Conservation (phyloP, 2,329 filamentous ascomycete species). For the Phoma herbarum region DNA sequence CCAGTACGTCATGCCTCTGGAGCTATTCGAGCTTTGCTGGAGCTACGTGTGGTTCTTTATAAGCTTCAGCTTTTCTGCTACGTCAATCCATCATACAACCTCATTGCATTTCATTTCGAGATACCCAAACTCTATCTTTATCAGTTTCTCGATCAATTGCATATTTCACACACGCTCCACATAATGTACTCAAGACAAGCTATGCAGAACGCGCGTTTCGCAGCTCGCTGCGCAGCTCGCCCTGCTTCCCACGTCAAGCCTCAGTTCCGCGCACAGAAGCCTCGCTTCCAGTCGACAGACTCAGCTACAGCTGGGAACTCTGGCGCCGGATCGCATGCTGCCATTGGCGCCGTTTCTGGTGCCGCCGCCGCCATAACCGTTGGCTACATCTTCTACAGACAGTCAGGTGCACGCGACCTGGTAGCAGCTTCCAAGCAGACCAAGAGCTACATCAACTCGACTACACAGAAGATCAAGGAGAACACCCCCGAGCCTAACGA, state of each 20-base stretch:
- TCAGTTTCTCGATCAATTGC: slow-evolving; percentile 16
- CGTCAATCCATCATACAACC: slow-evolving; percentile 10
- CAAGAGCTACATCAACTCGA: slow-evolving; percentile 67
- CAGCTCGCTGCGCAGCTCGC: slow-evolving; percentile 41
- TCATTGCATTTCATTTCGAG: slow-evolving; percentile 10
- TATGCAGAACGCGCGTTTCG: slow-evolving; percentile 42
- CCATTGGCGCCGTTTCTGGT: slow-evolving; percentile 61
- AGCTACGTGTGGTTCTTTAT: slow-evolving; percentile 13
- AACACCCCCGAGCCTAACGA: slow-evolving; percentile 72
- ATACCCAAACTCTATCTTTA: slow-evolving; percentile 1
- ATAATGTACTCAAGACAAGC: slow-evolving; percentile 49
- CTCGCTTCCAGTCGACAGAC: slow-evolving; percentile 47
- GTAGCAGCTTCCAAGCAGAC: slow-evolving; percentile 63
- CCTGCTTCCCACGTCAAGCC: slow-evolving; percentile 38
- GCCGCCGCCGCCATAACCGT: slow-evolving; percentile 57
- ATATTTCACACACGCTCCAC: slow-evolving; percentile 6
- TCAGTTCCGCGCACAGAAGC: slow-evolving; percentile 39
- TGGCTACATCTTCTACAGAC: slow-evolving; percentile 63
- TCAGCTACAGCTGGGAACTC: slow-evolving; percentile 34
- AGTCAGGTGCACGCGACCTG: slow-evolving; percentile 60
- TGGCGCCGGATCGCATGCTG: slow-evolving; percentile 48
- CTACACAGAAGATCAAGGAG: slow-evolving; percentile 68
- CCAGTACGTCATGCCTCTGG: background rate
- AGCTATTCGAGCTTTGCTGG: background rate
- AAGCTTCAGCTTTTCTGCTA: slow-evolving; percentile 8